Base-by-base conservation (phyloP, 192 early-diverging fungal species). In the Kappamyces sp. region DNA sequence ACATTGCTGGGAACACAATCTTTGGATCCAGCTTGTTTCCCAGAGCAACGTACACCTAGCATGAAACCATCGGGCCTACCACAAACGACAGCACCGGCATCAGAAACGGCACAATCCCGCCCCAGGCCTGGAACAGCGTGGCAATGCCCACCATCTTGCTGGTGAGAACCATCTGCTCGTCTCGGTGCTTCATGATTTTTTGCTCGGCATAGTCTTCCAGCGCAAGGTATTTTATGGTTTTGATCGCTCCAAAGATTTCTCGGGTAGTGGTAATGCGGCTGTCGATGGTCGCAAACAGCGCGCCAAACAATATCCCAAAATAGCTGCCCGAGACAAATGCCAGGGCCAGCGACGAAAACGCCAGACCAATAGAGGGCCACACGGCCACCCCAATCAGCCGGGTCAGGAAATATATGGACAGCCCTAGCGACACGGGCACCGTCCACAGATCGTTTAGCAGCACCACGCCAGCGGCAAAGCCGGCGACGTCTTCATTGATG, bases 231-330 rank as follows among this genome's bases (percentile, higher is more conserved):
- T 93, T 93, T 49, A 93, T 80, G 3, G 91, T 87, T 13, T 87
- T 77, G 34, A 93, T 92, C 36, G 86, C 89, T 65, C 83, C 63
- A 42, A 90, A 72, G 67, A 91, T 74, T 66, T 93, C 90, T 35
- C 84, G 88, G 46, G 89, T 74, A 61, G 81, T 72, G 6, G 84
- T 75, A 42, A 90, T 68, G 36, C 90, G 83, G 62, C 86, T 80
- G 67, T 93, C 90, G 42, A 80, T 9, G 7, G 57, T 36, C 23
- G 12, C 36, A 4, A 36, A 46, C 8, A n/a, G 48, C 5, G 42
- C 3, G 10, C 39, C 39, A 39, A 37, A 59, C 9, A 38, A 23
- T 15, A 48, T 47, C 3, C 7, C 57, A 1, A 12, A 13, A 8
- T 34, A 3, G n/a, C 13, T 12, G 3, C 57, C 35, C 12, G 38